These are phyloP conservation scores for Saccharomycopsis microspora DNA, from an alignment of 805 yeast species.

Conservation along the genomic window DNA sequence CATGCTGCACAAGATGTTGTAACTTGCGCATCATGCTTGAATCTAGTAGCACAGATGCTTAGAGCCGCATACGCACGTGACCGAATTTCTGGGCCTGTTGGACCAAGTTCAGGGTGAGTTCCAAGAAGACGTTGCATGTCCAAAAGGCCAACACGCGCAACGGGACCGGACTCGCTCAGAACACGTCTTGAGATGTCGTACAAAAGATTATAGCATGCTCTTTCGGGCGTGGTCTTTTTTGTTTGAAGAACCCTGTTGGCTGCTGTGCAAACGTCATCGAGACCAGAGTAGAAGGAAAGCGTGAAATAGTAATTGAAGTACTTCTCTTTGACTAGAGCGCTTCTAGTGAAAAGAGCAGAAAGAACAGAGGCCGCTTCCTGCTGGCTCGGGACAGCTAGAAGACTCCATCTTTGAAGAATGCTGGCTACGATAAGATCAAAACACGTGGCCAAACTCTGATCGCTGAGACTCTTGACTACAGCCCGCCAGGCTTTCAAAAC, in stretches of 20 bases:
- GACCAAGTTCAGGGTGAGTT: constrained; percentile 24
- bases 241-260: constrained; percentile 22
- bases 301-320: constrained; percentile 45
- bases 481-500: constrained; percentile 61
- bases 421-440: constrained; percentile 67
- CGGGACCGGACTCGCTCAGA: constrained; percentile 52
- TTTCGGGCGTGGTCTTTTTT: constrained; percentile 17
- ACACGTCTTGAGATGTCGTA: constrained; percentile 46
- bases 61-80: constrained; percentile 29
- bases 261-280: constrained; percentile 23
- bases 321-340: constrained; percentile 24
- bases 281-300: constrained; percentile 32
- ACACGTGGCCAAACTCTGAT: constrained; percentile 48
- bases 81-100: constrained; percentile 39
- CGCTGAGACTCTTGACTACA: constrained; percentile 44
- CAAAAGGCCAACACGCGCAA: constrained; percentile 58
- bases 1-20: constrained; percentile 55
- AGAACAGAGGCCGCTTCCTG: constrained; percentile 42
- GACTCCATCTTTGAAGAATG: constrained; percentile 54
- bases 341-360: constrained; percentile 24
- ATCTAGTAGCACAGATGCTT: too few relatives aligned
- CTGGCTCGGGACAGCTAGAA: constrained; percentile 38
- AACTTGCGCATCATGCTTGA: too few relatives aligned
- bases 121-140: constrained; percentile 46
- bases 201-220: constrained; percentile 24